These are phyloP conservation scores for Curvularia spicifera DNA, from an alignment of 2,329 filamentous ascomycete genomes.

Conservation along the genomic window DNA sequence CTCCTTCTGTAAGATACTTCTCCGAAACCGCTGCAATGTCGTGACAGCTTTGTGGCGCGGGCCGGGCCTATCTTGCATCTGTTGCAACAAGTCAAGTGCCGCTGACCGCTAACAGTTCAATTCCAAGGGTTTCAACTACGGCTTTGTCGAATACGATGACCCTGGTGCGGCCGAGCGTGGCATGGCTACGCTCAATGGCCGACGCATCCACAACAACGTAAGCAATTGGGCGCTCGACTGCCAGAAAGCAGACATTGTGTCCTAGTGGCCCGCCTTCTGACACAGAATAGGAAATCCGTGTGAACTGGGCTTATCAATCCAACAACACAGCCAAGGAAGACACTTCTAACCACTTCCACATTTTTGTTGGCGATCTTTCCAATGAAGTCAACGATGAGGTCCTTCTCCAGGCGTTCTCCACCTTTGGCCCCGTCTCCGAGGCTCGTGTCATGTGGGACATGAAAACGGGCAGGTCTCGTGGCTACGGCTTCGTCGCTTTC, in stretches of 20 bases:
- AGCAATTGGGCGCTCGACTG: slow-evolving; percentile 43
- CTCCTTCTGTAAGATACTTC: slow-evolving; percentile 31
- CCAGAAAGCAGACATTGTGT: background rate
- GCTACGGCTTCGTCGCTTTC: slow-evolving; percentile 98
- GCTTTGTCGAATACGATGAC: slow-evolving; percentile 98
- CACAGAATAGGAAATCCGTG: slow-evolving; percentile 81
- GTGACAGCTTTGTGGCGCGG: slow-evolving; percentile 18
- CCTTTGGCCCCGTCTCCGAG: slow-evolving; percentile 94
- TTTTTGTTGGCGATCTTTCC: slow-evolving; percentile 96
- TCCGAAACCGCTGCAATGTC: slow-evolving; percentile 20
- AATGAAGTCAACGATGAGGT: slow-evolving; percentile 99
- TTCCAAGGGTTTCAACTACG: slow-evolving; percentile 94
- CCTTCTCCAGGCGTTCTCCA: slow-evolving; percentile 89
- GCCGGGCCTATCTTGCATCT: slow-evolving; percentile 20
- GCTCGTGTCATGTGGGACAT: slow-evolving; percentile 99
- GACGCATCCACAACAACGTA: slow-evolving; percentile 94
- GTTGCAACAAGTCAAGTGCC: slow-evolving; percentile 13
- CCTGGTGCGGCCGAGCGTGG: slow-evolving; percentile 94
- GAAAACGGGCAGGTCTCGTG: slow-evolving; percentile 97
- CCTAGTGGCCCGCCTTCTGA: slow-evolving; percentile 31
- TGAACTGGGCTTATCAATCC: slow-evolving; percentile 99
- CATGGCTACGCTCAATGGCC: slow-evolving; percentile 95
- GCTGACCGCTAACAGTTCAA: slow-evolving; percentile 29
- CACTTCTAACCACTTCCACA: slow-evolving; percentile 97
- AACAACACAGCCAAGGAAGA: slow-evolving; percentile 95